Percentiles rank a stretch among this genome's conserved stretches.
Evolutionary conservation across 2,329 filamentous ascomycete species (phyloP).

Genomic region (Rhinocladiella similis): DNA sequence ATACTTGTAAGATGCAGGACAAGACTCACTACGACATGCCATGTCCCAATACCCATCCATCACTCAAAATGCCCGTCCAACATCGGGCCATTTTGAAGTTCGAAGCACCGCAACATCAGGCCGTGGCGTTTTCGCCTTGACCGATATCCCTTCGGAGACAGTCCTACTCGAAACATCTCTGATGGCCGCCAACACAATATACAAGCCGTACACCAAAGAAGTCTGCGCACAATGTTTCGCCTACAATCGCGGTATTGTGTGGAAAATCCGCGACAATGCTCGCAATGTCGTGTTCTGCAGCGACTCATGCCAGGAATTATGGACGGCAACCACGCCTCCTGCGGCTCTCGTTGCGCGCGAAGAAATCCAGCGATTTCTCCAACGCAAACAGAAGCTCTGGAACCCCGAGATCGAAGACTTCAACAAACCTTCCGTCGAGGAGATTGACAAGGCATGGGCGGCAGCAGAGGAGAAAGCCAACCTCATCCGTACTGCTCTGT

Average conservation of each 20-base stretch:
- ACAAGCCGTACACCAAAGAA: constrained; percentile 15
- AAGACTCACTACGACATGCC: background rate
- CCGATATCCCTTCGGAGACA: background rate
- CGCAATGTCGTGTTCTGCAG: constrained; percentile 15
- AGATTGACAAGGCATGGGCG: background rate
- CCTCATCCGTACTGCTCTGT: background rate
- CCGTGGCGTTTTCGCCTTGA: constrained; percentile 9
- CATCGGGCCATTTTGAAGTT: background rate
- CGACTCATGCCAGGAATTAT: constrained; percentile 6
- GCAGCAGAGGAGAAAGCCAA: background rate
- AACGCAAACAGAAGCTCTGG: background rate
- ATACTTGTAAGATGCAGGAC: too few species aligned
- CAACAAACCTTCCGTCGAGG: background rate
- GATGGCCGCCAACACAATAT: constrained; percentile 9
- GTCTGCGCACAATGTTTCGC: constrained; percentile 22
- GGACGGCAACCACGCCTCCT: background rate
- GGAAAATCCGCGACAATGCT: constrained; percentile 14
- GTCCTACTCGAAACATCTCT: constrained; percentile 8
- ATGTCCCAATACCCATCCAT: background rate
- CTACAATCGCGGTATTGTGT: constrained; percentile 19
- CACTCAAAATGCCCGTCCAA: background rate
- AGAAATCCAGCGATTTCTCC: constrained; percentile 5
- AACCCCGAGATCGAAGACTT: background rate
- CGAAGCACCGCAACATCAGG: background rate
- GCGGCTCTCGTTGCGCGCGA: constrained; percentile 1